Evolutionary conservation across 495 filamentous ascomycete species (phyloP).

Genomic region (Darksidea phi): DNA sequence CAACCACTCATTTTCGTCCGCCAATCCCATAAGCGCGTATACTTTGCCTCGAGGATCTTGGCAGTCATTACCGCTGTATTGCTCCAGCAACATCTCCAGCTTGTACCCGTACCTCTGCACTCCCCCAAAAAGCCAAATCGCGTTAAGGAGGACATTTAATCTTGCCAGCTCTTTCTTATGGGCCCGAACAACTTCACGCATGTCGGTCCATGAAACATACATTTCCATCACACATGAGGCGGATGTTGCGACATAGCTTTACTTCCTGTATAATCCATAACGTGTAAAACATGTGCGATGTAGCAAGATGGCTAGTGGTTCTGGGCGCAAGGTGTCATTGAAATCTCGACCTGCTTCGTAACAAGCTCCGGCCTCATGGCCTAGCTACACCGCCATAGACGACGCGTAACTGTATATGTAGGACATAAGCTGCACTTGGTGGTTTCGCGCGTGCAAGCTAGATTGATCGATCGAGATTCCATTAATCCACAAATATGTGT

Average conservation of each 20-base stretch:
- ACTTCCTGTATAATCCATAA: background rate
- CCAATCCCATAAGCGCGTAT: background rate
- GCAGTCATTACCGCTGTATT: background rate
- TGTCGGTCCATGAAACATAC: background rate
- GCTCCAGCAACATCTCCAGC: background rate
- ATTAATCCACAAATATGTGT: background rate
- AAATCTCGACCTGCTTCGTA: background rate
- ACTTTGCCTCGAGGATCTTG: background rate
- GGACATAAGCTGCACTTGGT: slow-evolving; percentile 1
- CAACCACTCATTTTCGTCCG: background rate
- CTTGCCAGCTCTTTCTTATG: background rate
- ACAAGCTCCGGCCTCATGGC: background rate
- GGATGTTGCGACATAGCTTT: background rate
- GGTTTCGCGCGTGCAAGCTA: background rate
- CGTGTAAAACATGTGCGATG: background rate
- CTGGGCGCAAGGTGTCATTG: background rate
- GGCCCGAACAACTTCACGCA: background rate
- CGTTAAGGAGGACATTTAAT: background rate
- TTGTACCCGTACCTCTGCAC: background rate
- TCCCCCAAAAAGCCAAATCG: background rate
- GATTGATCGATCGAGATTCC: slow-evolving; percentile 1
- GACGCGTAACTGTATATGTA: background rate
- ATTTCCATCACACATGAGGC: background rate
- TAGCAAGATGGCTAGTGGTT: background rate
- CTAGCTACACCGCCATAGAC: background rate